Conservation (phyloP, 495 filamentous ascomycete genomes). For the Penicillium pancosmium region DNA sequence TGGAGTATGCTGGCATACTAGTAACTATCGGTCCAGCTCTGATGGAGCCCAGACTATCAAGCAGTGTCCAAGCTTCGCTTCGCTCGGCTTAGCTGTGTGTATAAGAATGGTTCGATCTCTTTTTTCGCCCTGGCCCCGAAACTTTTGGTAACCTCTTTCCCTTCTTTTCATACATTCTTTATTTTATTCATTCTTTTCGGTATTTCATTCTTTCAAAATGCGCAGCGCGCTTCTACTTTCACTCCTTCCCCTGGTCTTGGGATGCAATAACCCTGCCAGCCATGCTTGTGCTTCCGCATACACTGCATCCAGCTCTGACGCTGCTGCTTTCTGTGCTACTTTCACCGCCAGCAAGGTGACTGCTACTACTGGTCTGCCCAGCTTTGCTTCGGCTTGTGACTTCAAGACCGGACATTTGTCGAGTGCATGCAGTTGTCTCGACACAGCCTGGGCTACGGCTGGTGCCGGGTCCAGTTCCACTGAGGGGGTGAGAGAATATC, state of each 20-base stretch:
- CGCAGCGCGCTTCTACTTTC: conserved; percentile 36
- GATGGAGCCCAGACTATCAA: conserved; percentile 1
- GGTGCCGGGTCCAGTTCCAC: background rate
- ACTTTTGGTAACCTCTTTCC: background rate
- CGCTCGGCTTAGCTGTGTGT: background rate
- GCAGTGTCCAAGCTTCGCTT: conserved; percentile 1
- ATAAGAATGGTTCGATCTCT: conserved; percentile 3
- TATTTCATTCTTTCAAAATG: conserved; percentile 33
- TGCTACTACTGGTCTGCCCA: conserved; percentile 28
- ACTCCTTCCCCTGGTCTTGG: conserved; percentile 31
- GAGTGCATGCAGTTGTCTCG: conserved; percentile 36
- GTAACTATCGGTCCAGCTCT: background rate
- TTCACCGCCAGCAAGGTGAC: conserved; percentile 33
- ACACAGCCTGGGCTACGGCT: conserved; percentile 23
- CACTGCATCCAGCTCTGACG: conserved; percentile 30
- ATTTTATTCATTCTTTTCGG: background rate
- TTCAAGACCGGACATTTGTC: conserved; percentile 31
- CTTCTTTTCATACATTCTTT: background rate
- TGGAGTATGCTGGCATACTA: background rate
- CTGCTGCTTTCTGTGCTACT: conserved; percentile 33
- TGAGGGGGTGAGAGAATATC: background rate
- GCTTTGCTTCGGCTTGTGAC: conserved; percentile 29
- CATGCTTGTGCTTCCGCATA: conserved; percentile 35
- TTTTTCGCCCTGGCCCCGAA: background rate
- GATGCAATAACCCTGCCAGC: conserved; percentile 29